Base-by-base conservation (phyloP, 371 early-diverging fungal genomes). In the Amoeboaphelidium occidentale region DNA sequence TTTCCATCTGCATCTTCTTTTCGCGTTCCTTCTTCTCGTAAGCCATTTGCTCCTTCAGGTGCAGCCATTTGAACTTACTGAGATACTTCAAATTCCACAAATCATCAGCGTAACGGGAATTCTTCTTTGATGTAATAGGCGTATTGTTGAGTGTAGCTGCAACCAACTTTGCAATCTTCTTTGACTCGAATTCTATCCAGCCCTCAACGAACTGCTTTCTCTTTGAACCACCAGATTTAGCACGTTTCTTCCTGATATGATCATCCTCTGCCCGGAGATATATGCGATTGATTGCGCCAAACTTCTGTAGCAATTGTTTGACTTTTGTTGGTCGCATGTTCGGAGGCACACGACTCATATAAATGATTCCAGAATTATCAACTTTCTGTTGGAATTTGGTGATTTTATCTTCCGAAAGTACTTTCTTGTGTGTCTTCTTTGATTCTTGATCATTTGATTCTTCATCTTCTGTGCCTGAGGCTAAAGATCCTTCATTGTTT, bases 51-150 rank as follows among this genome's bases (percentile, higher is more conserved):
- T 91, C 96, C 1, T 83, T 83, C 51, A 96, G 61, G 57, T 96
- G 78, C 45, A 74, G 65, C 97, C 97, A 96, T 60, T 92, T 93
- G 67, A 96, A 96, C 51, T 80, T 79, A 26, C 85, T 81, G 43
- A 96, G 59, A 55, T 96, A 96, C 63, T 86, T 87, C 51, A 93
- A 74, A 58, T 80, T 91, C 97, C 94, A 96, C 53, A 89, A 61
- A 52, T 89, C 91, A 56, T 87, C 85, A 58, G 85, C 79, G 63
- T 79, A 85, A 48, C 64, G 65, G 48, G 68, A 72, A 47, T 75
- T 67, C 57, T 85, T 85, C 55, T 82, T 86, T 22, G 84, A 81
- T 23, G 87, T 87, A 57, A 96, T 80, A 41, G 61, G 68, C 42
- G 69, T 72, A 54, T 75, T 74, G 63, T 96, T 93, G 43, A 92